Conservation (phyloP, 2,329 filamentous ascomycete genomes). For the Huntiella bhutanensis region DNA sequence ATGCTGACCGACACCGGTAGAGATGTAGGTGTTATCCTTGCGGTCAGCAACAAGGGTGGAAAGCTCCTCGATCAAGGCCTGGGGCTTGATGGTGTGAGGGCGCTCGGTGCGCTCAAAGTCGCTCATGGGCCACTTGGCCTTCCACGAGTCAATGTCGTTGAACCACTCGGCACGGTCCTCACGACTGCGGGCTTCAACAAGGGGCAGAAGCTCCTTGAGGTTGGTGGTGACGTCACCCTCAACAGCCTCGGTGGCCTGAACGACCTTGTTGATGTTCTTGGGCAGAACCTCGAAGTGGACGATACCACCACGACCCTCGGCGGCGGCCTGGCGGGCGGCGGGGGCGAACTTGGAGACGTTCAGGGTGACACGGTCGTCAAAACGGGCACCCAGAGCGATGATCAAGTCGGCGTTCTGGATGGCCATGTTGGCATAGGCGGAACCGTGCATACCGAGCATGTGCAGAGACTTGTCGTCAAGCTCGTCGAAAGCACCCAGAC, state of each 20-base stretch:
- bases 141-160: constrained; percentile 75
- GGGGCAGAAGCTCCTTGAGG: constrained; percentile 54
- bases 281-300: constrained; percentile 97
- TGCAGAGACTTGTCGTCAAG: constrained; percentile 84
- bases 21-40: constrained; percentile 71
- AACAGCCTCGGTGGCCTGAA: constrained; percentile 86
- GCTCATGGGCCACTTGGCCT: constrained; percentile 68
- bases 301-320: constrained; percentile 77
- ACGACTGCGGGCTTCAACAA: constrained; percentile 42
- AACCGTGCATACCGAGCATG: constrained; percentile 98
- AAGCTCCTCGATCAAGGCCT: constrained; percentile 78
- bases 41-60: constrained; percentile 63
- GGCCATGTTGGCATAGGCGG: constrained; percentile 92
- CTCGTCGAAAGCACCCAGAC: constrained; percentile 82
- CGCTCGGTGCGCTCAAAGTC: constrained; percentile 62
- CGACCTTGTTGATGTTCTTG: constrained; percentile 99
- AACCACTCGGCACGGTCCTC: constrained; percentile 69
- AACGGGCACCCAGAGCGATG: constrained; percentile 80
- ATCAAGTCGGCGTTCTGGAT: constrained; percentile 96
- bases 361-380: constrained; percentile 86
- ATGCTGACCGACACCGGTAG: constrained; percentile 90
- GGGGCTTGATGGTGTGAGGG: constrained; percentile 76
- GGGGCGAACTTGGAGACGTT: constrained; percentile 77
- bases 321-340: constrained; percentile 64
- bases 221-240: constrained; percentile 82